Evolutionary conservation across 495 filamentous ascomycete genomes (phyloP).

Genomic region (Neurospora tetraspora): DNA sequence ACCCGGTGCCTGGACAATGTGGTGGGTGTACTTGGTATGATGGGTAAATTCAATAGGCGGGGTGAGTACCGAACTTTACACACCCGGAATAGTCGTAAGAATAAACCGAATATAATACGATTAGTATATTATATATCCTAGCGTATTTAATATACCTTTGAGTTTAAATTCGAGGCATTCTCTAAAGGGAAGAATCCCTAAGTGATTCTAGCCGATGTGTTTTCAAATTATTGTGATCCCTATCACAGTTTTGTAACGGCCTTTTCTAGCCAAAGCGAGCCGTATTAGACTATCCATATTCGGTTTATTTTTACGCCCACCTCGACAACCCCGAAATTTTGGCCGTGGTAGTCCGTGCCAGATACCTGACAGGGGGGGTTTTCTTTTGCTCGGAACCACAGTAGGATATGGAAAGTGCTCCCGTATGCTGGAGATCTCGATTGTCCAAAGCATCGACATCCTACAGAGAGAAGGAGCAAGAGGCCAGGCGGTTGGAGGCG

Average conservation of each 20-base stretch:
- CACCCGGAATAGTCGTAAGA: too few species aligned
- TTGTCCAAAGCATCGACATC: background rate
- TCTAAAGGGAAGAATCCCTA: background rate
- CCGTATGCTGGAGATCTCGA: background rate
- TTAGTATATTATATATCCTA: background rate
- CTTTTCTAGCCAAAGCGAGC: background rate
- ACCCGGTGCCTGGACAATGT: background rate
- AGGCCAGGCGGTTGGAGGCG: too few species aligned
- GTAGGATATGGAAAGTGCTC: background rate
- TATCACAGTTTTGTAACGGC: background rate
- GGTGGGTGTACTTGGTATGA: background rate
- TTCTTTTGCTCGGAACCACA: too few species aligned
- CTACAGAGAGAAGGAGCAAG: background rate
- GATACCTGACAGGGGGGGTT: too few species aligned
- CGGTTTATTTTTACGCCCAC: too few species aligned
- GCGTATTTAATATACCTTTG: background rate
- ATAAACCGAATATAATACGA: too few species aligned
- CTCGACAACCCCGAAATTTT: too few species aligned
- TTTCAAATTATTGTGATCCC: background rate
- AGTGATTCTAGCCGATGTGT: background rate
- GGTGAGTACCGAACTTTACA: too few species aligned
- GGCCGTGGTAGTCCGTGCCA: too few species aligned
- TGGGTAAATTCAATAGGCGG: too few species aligned
- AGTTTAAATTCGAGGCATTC: background rate
- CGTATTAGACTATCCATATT: too few species aligned